Evolutionary conservation across 768 basidiomycete genomes (phyloP), one percentile per base, ranked within the genome.

Genomic region (Dentipellis fragilis): DNA sequence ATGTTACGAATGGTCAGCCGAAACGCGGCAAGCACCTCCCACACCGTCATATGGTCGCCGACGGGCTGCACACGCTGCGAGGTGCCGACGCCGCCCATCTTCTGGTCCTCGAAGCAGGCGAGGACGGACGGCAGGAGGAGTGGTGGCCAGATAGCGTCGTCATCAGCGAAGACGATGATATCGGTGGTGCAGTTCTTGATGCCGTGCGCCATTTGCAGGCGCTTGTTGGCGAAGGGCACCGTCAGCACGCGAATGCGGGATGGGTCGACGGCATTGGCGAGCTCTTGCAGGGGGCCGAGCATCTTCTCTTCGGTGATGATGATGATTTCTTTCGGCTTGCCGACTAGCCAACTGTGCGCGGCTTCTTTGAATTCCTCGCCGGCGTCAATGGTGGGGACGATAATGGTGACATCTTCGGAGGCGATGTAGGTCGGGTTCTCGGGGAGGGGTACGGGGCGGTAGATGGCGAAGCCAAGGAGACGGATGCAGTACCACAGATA

Each of bases 311-410:
- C 92, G 11, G 82, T 84, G 59, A 85, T 78, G 66, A 83, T 84
- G 69, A 85, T 69, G 64, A 85, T 83, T 67, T 84, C 92, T 67
- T 92, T 93, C 14, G 93, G 93, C 62, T 89, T 85, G 63, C 92
- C 90, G 62, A 84, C 84, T 59, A 96, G 87, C 93, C 92, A 95
- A 65, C 82, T 86, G 71, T 87, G 80, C 36, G 93, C 93, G 40
- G 91, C 91, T 69, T 92, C 87, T 73, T 91, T 90, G 76, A 94
- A 93, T 70, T 93, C 91, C 69, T 93, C 91, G 51, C 93, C 93
- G 2, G 93, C 92, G 67, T 96, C 93, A 65, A 96, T 94, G 58
- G 92, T 95, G 39, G 93, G 93, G 2, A 95, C 93, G 58, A 96
- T 92, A 67, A 95, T 94, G 42, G 93, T 96, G 61, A 96, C 93